These are phyloP conservation scores for Coemansia sp. DNA, from an alignment of 192 early-diverging fungal genomes.

Conservation along the genomic window DNA sequence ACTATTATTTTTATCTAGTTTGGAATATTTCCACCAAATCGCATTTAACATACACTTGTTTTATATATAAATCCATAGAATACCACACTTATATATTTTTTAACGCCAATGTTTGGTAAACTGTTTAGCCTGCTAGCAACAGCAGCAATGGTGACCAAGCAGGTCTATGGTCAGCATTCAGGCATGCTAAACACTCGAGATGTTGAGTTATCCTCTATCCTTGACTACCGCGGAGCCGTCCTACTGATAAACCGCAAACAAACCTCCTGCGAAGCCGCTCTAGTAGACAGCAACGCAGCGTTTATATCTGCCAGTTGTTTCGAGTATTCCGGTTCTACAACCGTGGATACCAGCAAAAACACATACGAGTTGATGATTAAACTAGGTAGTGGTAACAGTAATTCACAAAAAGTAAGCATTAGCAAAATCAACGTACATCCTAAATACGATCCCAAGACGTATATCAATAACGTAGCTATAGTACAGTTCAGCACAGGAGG, in stretches of 20 bases:
- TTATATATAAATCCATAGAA: too few relatives aligned
- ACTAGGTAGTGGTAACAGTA: constrained; percentile 14
- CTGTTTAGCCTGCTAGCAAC: neutral
- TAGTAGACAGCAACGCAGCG: constrained; percentile 37
- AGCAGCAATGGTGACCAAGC: neutral
- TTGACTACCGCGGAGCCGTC: constrained; percentile 23
- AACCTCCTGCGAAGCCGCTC: constrained; percentile 41
- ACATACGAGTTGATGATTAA: constrained; percentile 25
- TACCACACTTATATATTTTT: neutral
- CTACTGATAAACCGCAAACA: constrained; percentile 30
- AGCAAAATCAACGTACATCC: constrained; percentile 26
- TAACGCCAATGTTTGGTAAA: neutral
- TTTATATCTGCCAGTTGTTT: constrained; percentile 48
- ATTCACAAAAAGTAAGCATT: constrained; percentile 16
- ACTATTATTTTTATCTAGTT: neutral
- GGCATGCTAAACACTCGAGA: constrained; percentile 15
- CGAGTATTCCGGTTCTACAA: constrained; percentile 2
- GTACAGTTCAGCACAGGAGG: constrained; percentile 20
- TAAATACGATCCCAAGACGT: constrained; percentile 15
- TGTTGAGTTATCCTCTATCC: constrained; percentile 12
- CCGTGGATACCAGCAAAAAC: constrained; percentile 5
- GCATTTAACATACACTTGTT: too few relatives aligned
- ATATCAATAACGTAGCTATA: constrained; percentile 43
- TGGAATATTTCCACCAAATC: too few relatives aligned
- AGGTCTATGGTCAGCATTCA: neutral